Percentiles rank a stretch among this genome's conserved stretches.
Evolutionary conservation across 352 stramenopile genomes (phyloP).

Genomic region (Globisporangium irregulare): DNA sequence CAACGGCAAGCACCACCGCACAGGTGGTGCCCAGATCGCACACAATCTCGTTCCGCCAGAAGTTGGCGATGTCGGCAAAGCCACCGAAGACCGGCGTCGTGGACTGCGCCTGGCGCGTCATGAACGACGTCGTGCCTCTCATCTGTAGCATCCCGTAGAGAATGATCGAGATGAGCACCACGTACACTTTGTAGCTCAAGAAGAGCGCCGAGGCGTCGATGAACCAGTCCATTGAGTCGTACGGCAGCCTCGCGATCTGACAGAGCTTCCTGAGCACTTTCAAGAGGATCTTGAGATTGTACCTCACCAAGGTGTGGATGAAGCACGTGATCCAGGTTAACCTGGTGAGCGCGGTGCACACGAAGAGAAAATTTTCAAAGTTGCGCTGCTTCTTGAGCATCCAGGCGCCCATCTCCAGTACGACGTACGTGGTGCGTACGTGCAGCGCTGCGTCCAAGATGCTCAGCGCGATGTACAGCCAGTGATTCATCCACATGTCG

Average conservation of each 20-base stretch:
- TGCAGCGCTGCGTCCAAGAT: conserved; percentile 42
- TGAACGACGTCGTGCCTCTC: conserved; percentile 37
- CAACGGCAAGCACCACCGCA: conserved; percentile 25
- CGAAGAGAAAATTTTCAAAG: conserved; percentile 52
- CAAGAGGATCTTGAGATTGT: conserved; percentile 27
- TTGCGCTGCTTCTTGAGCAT: conserved; percentile 46
- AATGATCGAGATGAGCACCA: conserved; percentile 34
- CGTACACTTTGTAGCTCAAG: conserved; percentile 55
- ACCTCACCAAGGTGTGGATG: conserved; percentile 30
- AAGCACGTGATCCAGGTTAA: conserved; percentile 59
- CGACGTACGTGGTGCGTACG: conserved; percentile 41
- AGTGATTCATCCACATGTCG: conserved; percentile 69
- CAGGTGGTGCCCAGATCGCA: conserved; percentile 41
- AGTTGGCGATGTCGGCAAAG: conserved; percentile 27
- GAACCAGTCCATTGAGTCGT: conserved; percentile 35
- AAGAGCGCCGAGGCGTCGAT: conserved; percentile 45
- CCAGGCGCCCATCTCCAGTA: conserved; percentile 42
- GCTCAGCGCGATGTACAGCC: conserved; percentile 59
- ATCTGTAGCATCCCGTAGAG: conserved; percentile 35
- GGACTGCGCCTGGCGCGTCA: conserved; percentile 27
- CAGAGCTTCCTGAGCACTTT: conserved; percentile 22
- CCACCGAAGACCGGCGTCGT: conserved; percentile 40
- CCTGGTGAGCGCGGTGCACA: conserved; percentile 36
- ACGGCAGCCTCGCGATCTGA: not conserved
- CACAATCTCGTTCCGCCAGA: conserved; percentile 55